Percentiles rank a stretch among this genome's conserved stretches.
Evolutionary conservation across 768 basidiomycete genomes (phyloP).

Genomic region (Mycena polygramma): DNA sequence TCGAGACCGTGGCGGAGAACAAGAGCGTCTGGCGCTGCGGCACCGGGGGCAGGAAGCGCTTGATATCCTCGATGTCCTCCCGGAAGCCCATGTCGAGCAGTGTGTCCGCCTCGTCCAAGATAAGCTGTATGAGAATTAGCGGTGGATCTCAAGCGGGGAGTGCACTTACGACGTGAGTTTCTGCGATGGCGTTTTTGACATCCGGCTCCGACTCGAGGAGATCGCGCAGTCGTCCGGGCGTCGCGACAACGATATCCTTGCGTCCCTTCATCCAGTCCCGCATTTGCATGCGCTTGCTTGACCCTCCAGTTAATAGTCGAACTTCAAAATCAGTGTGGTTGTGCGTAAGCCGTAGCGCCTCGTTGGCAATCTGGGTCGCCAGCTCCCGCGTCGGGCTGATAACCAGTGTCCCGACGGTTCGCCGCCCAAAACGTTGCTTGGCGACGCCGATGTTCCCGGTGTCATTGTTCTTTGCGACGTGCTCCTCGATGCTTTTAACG

Average conservation of each 20-base stretch:
- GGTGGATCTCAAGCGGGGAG: conserved; percentile 12
- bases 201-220: conserved; percentile 70
- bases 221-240: conserved; percentile 90
- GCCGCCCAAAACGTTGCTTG: conserved; percentile 57
- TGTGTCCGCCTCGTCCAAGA: conserved; percentile 94
- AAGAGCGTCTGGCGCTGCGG: conserved; percentile 90
- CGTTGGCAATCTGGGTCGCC: conserved; percentile 90
- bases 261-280: conserved; percentile 72
- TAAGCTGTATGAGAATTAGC: conserved; percentile 63
- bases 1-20: conserved; percentile 90
- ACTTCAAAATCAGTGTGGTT: conserved; percentile 78
- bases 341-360: conserved; percentile 75
- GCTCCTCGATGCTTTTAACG: conserved; percentile 63
- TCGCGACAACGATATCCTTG: conserved; percentile 89
- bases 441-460: conserved; percentile 53
- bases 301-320: conserved; percentile 83
- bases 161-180: conserved; percentile 69
- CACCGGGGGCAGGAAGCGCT: conserved; percentile 67
- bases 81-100: conserved; percentile 94
- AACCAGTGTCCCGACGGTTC: conserved; percentile 78
- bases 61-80: conserved; percentile 84
- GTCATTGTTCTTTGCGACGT: conserved; percentile 31
- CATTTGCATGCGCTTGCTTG: conserved; percentile 74
- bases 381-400: conserved; percentile 93
- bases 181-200: conserved; percentile 64